Evolutionary conservation across 2,329 filamentous ascomycete genomes (phyloP).

Genomic region (Calonectria naviculata): DNA sequence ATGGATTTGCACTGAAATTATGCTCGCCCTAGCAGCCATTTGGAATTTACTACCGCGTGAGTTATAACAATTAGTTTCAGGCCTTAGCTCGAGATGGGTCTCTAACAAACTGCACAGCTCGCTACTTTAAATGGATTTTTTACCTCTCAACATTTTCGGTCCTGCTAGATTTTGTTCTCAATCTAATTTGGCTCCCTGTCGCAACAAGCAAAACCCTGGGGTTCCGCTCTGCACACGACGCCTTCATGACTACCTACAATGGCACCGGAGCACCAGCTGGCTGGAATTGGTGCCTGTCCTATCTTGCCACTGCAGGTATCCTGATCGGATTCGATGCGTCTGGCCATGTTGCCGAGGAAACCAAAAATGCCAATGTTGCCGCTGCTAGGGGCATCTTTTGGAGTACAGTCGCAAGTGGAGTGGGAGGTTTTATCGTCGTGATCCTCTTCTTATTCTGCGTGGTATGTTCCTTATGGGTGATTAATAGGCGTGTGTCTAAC

Average conservation of each 20-base stretch:
- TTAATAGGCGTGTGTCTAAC: neutral
- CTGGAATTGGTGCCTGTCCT: slow-evolving; percentile 74
- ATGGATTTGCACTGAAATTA: slow-evolving; percentile 67
- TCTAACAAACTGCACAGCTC: slow-evolving; percentile 43
- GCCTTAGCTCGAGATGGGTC: too few relatives aligned
- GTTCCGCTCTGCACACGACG: slow-evolving; percentile 68
- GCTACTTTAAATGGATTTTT: slow-evolving; percentile 61
- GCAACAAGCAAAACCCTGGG: slow-evolving; percentile 65
- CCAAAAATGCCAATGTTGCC: slow-evolving; percentile 66
- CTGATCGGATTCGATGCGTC: slow-evolving; percentile 71
- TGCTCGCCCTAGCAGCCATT: slow-evolving; percentile 61
- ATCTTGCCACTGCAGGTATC: slow-evolving; percentile 69
- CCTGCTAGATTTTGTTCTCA: slow-evolving; percentile 67
- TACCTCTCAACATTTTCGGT: slow-evolving; percentile 61
- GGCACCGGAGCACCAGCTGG: slow-evolving; percentile 64
- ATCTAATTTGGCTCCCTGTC: slow-evolving; percentile 71
- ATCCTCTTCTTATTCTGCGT: slow-evolving; percentile 70
- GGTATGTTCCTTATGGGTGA: slow-evolving; percentile 41
- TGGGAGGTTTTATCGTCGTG: slow-evolving; percentile 65
- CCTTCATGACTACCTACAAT: slow-evolving; percentile 71
- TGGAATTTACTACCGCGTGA: slow-evolving; percentile 63
- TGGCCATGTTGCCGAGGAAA: slow-evolving; percentile 71
- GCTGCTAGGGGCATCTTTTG: slow-evolving; percentile 70
- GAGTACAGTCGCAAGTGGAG: slow-evolving; percentile 66
- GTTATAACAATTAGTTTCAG: slow-evolving; percentile 30